phyloP scores from a whole-genome alignment of 2,329 filamentous ascomycete species.

The Colletotrichum noveboracense region DNA sequence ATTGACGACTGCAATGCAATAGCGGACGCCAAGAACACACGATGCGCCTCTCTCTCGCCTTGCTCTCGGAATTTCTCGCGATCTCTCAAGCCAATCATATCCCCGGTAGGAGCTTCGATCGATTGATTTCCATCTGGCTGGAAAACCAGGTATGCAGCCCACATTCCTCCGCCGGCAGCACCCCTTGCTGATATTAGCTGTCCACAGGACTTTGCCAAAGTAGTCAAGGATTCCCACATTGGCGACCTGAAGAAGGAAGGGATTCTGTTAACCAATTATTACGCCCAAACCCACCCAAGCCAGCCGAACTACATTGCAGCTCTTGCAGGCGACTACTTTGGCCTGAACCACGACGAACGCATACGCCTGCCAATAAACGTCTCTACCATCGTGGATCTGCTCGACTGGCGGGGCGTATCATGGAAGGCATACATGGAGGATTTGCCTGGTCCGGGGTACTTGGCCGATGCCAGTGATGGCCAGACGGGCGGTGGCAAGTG shows the following conservation, averaged over 20 bases:
- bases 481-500: constrained; percentile 32
- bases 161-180: background rate
- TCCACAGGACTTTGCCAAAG: constrained; percentile 47
- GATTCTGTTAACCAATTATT: constrained; percentile 49
- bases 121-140: constrained; percentile 50
- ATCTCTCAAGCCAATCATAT: constrained; percentile 22
- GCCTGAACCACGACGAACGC: constrained; percentile 49
- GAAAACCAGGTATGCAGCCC: constrained; percentile 43
- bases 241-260: constrained; percentile 45
- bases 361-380: constrained; percentile 49
- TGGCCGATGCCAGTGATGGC: constrained; percentile 45
- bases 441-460: constrained; percentile 41
- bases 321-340: constrained; percentile 53
- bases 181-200: constrained; percentile 7
- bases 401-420: constrained; percentile 32
- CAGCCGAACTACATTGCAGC: constrained; percentile 55
- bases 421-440: constrained; percentile 42
- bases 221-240: constrained; percentile 43
- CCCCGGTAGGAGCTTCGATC: constrained; percentile 43
- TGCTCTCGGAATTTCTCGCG: background rate
- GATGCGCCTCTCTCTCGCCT: background rate
- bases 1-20: background rate
- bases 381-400: constrained; percentile 38
- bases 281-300: constrained; percentile 49
- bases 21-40: background rate